Evolutionary conservation across 345 rosid species (phyloP).

Genomic region (Erysimum cheiranthoides): DNA sequence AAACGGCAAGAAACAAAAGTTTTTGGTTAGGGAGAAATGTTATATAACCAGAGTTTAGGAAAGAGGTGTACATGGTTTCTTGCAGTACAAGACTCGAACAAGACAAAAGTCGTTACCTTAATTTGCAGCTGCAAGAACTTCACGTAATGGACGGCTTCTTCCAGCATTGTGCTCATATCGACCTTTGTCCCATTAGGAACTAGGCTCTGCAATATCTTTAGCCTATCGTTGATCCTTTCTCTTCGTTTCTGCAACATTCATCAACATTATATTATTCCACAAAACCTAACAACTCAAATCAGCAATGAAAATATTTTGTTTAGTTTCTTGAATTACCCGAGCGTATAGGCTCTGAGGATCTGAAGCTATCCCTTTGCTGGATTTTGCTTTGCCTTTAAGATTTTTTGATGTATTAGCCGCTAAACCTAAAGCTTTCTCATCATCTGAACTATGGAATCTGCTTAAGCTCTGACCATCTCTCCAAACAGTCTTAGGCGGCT

Average conservation of each 20-base stretch:
- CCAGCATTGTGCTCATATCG: conserved; percentile 20
- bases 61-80: neutral
- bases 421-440: neutral
- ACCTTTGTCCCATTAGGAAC: conserved; percentile 82
- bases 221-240: conserved; percentile 76
- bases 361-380: conserved; percentile 71
- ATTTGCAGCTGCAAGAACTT: conserved; percentile 12
- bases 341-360: conserved; percentile 97
- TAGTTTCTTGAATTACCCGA: conserved; percentile 54
- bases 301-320: neutral
- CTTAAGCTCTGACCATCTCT: conserved; percentile 3
- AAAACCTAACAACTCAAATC: neutral
- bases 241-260: conserved; percentile 65
- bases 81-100: neutral
- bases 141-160: conserved; percentile 22
- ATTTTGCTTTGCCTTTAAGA: conserved; percentile 59
- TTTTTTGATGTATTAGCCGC: neutral
- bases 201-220: conserved; percentile 74
- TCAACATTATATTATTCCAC: neutral
- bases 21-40: neutral
- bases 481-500: neutral
- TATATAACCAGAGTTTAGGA: neutral
- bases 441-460: neutral
- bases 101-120: neutral
- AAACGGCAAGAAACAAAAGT: neutral